Evolutionary conservation across 2,329 filamentous ascomycete species (phyloP).

Genomic region (Colletotrichum nymphaeae): DNA sequence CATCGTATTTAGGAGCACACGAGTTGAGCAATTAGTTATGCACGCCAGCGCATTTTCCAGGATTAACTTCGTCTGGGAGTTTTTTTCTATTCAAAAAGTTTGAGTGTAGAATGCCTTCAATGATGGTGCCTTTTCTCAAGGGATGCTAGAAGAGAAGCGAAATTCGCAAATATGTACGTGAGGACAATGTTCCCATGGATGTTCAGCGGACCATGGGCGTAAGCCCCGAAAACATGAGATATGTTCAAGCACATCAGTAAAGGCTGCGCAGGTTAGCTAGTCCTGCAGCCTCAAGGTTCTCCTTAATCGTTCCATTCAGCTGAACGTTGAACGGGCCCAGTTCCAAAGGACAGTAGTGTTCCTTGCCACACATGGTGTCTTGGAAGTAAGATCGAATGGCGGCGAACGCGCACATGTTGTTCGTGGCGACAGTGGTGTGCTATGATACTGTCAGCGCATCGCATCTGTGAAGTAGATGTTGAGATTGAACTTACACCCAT

Average conservation of each 20-base stretch:
- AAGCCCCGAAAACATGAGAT: background rate
- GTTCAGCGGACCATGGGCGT: background rate
- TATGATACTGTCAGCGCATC: background rate
- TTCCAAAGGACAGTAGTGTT: slow-evolving; percentile 6
- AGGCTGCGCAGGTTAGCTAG: background rate
- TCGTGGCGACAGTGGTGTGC: background rate
- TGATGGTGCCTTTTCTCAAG: too few relatives aligned
- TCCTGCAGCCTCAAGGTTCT: background rate
- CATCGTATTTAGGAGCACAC: too few relatives aligned
- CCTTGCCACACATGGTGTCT: background rate
- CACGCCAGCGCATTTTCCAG: too few relatives aligned
- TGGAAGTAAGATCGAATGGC: slow-evolving; percentile 6
- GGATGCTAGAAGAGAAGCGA: too few relatives aligned
- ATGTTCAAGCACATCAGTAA: background rate
- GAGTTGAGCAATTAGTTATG: too few relatives aligned
- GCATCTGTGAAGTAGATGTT: background rate
- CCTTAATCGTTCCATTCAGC: background rate
- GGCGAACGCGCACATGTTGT: background rate
- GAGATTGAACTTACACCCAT: slow-evolving; percentile 1
- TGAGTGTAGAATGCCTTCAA: too few relatives aligned
- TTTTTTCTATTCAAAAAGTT: too few relatives aligned
- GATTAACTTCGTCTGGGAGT: too few relatives aligned
- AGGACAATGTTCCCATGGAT: background rate
- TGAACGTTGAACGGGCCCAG: background rate
- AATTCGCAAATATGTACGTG: too few relatives aligned